Evolutionary conservation across 306 rosid species (phyloP), one percentile per base, ranked within the genome.

Genomic region (Medicago lupulina): DNA sequence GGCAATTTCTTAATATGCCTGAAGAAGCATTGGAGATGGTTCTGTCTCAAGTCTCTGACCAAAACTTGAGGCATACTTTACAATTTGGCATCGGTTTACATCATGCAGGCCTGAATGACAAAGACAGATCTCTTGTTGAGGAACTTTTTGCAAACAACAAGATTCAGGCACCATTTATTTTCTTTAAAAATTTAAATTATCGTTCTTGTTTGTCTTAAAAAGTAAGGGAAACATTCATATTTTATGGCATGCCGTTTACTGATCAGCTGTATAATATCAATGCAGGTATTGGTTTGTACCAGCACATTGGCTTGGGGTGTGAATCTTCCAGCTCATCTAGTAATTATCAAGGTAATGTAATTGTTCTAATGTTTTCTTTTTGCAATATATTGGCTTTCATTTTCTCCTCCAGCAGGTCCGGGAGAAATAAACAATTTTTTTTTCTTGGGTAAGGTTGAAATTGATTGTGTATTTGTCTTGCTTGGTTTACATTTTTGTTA

Each of bases 281-380:
- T 76, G 47, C 76, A 91, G 97, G 86, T 94, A 84, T 86, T 94
- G 86, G 90, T 94, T 79, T 91, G 97, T 87, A 94, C 98, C 44
- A 94, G 98, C 88, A 94, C 98, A 71, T 86, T 94, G 83, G 98
- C 98, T 50, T 94, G 98, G 98, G 98, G 98, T 64, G 98, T 94
- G 70, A 94, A 94, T 84, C 98, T 94, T 85, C 98, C 98, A 9
- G 98, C 98, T 14, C 98, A 94, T 88, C 91, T 94, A 61, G 98
- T 94, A 40, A 94, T 94, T 68, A 94, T 94, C 78, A 94, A 94
- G 98, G 98, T 89, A 73, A 82, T 79, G 62, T 39, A 59, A 75
- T 58, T 31, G 57, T 23, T 43, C 41, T 79, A 51, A 17, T 79
- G 18, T 10, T 79, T 53, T 64, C 66, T 44, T 53, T 60, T 34